Evolutionary conservation across 1,139 yeast species (phyloP).

Genomic region (Ogataea hybrid): DNA sequence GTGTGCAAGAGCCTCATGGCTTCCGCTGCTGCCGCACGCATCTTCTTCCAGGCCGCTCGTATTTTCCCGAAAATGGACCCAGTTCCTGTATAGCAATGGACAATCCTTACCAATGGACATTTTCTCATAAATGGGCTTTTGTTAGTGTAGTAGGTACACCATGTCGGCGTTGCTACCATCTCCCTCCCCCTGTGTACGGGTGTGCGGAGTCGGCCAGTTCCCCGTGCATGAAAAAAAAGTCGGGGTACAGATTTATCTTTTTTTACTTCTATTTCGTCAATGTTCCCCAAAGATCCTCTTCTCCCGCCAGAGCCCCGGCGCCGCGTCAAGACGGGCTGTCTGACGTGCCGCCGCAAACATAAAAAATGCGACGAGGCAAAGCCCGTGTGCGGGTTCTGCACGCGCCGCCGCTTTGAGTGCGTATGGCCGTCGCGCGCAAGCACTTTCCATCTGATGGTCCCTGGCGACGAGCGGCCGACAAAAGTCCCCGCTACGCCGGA

Average conservation of each 20-base stretch:
- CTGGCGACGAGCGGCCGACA: slow-evolving; percentile 6
- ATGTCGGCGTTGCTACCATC: too few relatives aligned
- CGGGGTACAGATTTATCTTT: background rate
- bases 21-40: slow-evolving; percentile 63
- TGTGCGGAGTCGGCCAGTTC: background rate
- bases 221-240: slow-evolving; percentile 1
- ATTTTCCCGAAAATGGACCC: slow-evolving; percentile 39
- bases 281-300: slow-evolving; percentile 19
- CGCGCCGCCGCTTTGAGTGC: slow-evolving; percentile 10
- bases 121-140: too few relatives aligned
- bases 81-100: slow-evolving; percentile 22
- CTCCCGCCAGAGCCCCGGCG: too few relatives aligned
- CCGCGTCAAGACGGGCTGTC: slow-evolving; percentile 41
- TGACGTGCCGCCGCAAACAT: slow-evolving; percentile 38
- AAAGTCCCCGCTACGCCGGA: slow-evolving; percentile 2
- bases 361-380: slow-evolving; percentile 40
- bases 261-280: background rate
- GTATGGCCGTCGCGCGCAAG: slow-evolving; percentile 12
- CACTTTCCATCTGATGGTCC: slow-evolving; percentile 12
- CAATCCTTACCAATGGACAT: too few relatives aligned
- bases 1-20: slow-evolving; percentile 60
- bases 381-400: slow-evolving; percentile 11
- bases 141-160: too few relatives aligned
- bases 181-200: too few relatives aligned
- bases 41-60: slow-evolving; percentile 67